These are phyloP conservation scores for Boletus sp. DNA, from an alignment of 768 basidiomycete species.

Conservation along the genomic window DNA sequence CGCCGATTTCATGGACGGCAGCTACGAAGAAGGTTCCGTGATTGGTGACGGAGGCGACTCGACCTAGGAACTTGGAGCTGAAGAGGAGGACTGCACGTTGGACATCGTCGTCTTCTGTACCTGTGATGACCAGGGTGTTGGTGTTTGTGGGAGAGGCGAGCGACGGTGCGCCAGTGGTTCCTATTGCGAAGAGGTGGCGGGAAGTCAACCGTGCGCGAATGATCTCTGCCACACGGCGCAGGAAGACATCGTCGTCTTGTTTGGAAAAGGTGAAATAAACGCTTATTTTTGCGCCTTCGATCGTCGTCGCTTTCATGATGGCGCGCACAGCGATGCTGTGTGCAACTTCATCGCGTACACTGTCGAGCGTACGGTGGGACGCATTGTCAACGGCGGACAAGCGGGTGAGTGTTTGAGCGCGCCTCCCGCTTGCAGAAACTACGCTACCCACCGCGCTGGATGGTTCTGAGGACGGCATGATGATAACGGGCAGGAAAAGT, in stretches of 20 bases:
- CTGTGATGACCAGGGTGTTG: slow-evolving; percentile 56
- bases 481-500: not conserved
- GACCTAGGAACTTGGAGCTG: slow-evolving; percentile 66
- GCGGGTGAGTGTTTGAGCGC: not conserved
- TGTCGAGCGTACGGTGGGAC: slow-evolving; percentile 48
- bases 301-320: slow-evolving; percentile 44
- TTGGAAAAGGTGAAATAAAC: slow-evolving; percentile 61
- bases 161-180: slow-evolving; percentile 41
- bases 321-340: slow-evolving; percentile 53
- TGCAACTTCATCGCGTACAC: slow-evolving; percentile 58
- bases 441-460: slow-evolving; percentile 20
- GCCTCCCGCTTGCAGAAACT: not conserved
- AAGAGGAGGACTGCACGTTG: slow-evolving; percentile 64
- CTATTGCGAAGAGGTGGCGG: slow-evolving; percentile 53
- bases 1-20: slow-evolving; percentile 51
- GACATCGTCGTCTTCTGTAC: slow-evolving; percentile 53
- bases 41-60: slow-evolving; percentile 41
- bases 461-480: slow-evolving; percentile 27
- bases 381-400: not conserved
- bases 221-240: slow-evolving; percentile 50
- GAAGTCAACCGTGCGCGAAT: slow-evolving; percentile 42
- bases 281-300: slow-evolving; percentile 56
- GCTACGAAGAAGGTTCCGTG: slow-evolving; percentile 39
- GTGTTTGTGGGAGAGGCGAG: slow-evolving; percentile 22
- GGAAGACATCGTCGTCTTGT: slow-evolving; percentile 52